phyloP scores from a whole-genome alignment of 345 rosid species.

The Mangifera indica region DNA sequence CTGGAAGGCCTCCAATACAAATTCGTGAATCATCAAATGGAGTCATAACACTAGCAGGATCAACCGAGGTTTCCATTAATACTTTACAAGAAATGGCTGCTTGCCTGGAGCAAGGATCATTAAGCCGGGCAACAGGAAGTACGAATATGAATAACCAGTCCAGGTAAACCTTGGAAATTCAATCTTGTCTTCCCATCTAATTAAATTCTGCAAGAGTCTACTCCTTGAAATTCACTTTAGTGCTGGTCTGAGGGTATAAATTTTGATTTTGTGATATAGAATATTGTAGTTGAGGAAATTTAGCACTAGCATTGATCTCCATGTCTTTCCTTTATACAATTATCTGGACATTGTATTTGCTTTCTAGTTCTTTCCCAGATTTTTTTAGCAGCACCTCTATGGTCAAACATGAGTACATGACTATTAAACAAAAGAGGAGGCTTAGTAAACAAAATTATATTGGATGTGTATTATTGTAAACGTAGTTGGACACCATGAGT shows the following conservation, averaged over 20 bases:
- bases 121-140: constrained; percentile 77
- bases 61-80: constrained; percentile 61
- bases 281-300: neutral
- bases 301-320: neutral
- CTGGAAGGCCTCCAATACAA: constrained; percentile 64
- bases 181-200: neutral
- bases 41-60: constrained; percentile 74
- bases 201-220: neutral
- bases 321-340: neutral
- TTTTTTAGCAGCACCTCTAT: neutral
- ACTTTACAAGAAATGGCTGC: constrained; percentile 73
- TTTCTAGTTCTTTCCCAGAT: neutral
- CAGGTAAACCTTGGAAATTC: constrained; percentile 43
- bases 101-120: constrained; percentile 78
- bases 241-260: neutral
- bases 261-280: constrained; percentile 1
- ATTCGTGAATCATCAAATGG: constrained; percentile 82
- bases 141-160: constrained; percentile 87
- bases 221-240: neutral
- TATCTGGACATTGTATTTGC: neutral
- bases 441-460: neutral
- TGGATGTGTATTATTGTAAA: neutral
- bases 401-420: neutral
- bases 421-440: neutral
- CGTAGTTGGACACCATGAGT: constrained; percentile 1